These are phyloP conservation scores for Calonectria hawksworthii DNA, from an alignment of 2,329 filamentous ascomycete species.

Conservation along the genomic window DNA sequence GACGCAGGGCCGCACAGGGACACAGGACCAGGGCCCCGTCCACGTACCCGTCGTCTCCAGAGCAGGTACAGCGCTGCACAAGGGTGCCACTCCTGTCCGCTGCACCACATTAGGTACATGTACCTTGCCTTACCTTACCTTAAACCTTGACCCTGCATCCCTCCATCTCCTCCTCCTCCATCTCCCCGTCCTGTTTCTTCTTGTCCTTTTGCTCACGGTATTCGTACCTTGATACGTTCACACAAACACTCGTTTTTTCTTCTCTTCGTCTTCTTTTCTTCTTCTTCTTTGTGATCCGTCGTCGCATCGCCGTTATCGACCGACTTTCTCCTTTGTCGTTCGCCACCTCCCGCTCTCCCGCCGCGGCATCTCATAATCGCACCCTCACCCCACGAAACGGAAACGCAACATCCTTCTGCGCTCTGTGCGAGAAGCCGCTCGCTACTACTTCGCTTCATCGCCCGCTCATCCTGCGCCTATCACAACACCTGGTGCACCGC, in stretches of 20 bases:
- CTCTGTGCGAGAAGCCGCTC: slow-evolving; percentile 28
- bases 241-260: slow-evolving; percentile 22
- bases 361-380: slow-evolving; percentile 22
- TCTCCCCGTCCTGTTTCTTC: slow-evolving; percentile 18
- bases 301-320: slow-evolving; percentile 5
- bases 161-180: slow-evolving; percentile 12
- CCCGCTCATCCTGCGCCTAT: slow-evolving; percentile 22
- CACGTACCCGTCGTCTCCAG: slow-evolving; percentile 15
- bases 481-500: slow-evolving; percentile 22
- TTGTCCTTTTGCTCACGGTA: slow-evolving; percentile 18
- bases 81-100: slow-evolving; percentile 14
- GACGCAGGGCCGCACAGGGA: background rate
- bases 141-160: slow-evolving; percentile 29
- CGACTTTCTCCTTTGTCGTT: slow-evolving; percentile 20
- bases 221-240: slow-evolving; percentile 12
- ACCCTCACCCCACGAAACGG: slow-evolving; percentile 39
- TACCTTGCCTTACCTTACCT: slow-evolving; percentile 22
- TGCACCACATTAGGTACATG: slow-evolving; percentile 12
- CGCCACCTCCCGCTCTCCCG: background rate
- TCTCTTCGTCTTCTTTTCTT: background rate
- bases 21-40: background rate
- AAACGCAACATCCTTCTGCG: slow-evolving; percentile 30
- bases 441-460: slow-evolving; percentile 20
- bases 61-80: slow-evolving; percentile 7
- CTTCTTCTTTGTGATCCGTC: background rate